These are phyloP conservation scores for Pulveroboletus ravenelii DNA, from an alignment of 768 basidiomycete genomes.

Conservation along the genomic window DNA sequence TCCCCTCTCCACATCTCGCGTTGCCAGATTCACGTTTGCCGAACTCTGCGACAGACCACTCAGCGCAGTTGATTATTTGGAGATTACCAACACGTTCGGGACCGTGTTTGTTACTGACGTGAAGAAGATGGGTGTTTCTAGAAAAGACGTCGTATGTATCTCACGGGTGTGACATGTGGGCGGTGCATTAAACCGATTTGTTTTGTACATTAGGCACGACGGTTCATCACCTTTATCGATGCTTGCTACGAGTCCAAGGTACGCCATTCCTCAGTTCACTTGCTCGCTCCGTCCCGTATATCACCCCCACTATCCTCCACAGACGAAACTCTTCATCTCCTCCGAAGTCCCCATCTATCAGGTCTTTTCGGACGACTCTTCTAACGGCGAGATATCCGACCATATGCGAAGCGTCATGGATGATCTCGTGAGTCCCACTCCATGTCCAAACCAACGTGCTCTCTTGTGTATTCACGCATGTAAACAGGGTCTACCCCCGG, in stretches of 20 bases:
- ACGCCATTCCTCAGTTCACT: slow-evolving; percentile 4
- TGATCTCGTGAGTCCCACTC: slow-evolving; percentile 61
- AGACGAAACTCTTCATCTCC: slow-evolving; percentile 89
- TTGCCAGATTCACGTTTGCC: slow-evolving; percentile 83
- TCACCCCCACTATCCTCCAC: slow-evolving; percentile 43
- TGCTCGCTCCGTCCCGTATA: not conserved
- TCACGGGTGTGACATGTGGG: not conserved
- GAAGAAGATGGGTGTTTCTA: slow-evolving; percentile 79
- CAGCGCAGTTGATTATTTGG: slow-evolving; percentile 93
- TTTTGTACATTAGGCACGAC: slow-evolving; percentile 54
- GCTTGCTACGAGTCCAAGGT: slow-evolving; percentile 93
- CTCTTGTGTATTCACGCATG: not conserved
- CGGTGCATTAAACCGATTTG: not conserved
- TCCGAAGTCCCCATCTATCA: slow-evolving; percentile 90
- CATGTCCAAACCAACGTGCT: not conserved
- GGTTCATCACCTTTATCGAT: slow-evolving; percentile 98
- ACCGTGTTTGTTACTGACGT: slow-evolving; percentile 87
- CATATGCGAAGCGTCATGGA: slow-evolving; percentile 95
- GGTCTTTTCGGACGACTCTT: slow-evolving; percentile 76
- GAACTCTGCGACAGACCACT: slow-evolving; percentile 86
- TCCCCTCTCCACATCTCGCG: slow-evolving; percentile 71
- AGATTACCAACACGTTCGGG: slow-evolving; percentile 82
- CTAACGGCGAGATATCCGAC: slow-evolving; percentile 51
- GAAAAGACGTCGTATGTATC: slow-evolving; percentile 74
- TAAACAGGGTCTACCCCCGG: slow-evolving; percentile 67